phyloP scores from a whole-genome alignment of 495 filamentous ascomycete genomes.

The Aspergillus egyptiacus region DNA sequence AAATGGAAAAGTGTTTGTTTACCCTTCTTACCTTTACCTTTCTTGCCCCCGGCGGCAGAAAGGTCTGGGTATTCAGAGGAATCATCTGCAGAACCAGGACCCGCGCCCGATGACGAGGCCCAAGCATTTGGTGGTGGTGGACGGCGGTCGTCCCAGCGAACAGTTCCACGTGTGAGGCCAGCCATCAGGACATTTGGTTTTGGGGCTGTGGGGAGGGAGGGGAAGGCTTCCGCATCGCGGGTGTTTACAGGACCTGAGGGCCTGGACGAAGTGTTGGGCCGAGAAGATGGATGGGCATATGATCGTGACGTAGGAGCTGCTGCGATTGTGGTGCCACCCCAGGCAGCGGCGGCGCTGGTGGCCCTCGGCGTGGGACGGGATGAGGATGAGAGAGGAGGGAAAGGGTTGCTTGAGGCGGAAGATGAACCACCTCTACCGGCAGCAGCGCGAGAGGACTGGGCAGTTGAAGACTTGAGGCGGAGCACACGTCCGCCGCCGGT shows the following conservation, averaged over 20 bases:
- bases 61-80: slow-evolving; percentile 23
- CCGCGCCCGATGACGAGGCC: slow-evolving; percentile 25
- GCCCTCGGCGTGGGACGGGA: slow-evolving; percentile 28
- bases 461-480: slow-evolving; percentile 71
- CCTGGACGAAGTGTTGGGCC: slow-evolving; percentile 19
- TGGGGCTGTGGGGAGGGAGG: slow-evolving; percentile 69
- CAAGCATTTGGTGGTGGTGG: slow-evolving; percentile 41
- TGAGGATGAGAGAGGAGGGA: slow-evolving; percentile 42
- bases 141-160: slow-evolving; percentile 58
- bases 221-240: slow-evolving; percentile 54
- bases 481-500: slow-evolving; percentile 53
- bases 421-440: slow-evolving; percentile 42
- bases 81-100: slow-evolving; percentile 23
- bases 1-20: slow-evolving; percentile 69
- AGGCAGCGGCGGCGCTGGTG: slow-evolving; percentile 38
- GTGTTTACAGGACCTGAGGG: slow-evolving; percentile 24
- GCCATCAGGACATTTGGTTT: slow-evolving; percentile 77
- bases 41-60: slow-evolving; percentile 46
- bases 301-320: slow-evolving; percentile 25
- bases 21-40: slow-evolving; percentile 71
- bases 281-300: slow-evolving; percentile 27
- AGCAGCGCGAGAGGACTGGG: slow-evolving; percentile 61
- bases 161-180: slow-evolving; percentile 65
- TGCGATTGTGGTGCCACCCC: slow-evolving; percentile 36
- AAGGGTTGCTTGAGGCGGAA: slow-evolving; percentile 33